Evolutionary conservation across 257 asterid genomes (phyloP).

Genomic region (Rauvolfia tetraphylla): DNA sequence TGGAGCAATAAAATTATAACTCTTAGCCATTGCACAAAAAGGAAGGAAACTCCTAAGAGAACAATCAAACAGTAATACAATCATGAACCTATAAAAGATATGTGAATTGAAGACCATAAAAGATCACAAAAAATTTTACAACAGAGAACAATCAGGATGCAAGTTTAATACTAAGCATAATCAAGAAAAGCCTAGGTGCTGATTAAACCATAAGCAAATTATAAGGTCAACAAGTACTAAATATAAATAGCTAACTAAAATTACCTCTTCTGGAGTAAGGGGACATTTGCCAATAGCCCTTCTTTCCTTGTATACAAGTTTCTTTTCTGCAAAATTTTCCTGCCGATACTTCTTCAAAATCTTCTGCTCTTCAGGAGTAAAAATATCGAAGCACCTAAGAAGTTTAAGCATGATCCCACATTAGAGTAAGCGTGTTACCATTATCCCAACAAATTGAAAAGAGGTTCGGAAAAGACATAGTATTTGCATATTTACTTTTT

Average conservation of each 20-base stretch:
- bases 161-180: background rate
- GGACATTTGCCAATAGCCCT: conserved; percentile 99
- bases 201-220: background rate
- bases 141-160: background rate
- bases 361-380: conserved; percentile 66
- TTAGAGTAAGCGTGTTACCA: background rate
- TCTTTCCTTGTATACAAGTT: conserved; percentile 77
- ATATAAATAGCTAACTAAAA: background rate
- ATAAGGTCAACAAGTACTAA: background rate
- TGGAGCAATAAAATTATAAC: background rate
- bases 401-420: background rate
- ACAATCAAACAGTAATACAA: background rate
- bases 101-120: background rate
- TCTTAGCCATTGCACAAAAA: background rate
- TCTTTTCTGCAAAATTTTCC: conserved; percentile 81
- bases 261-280: conserved; percentile 95
- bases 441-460: background rate
- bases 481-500: background rate
- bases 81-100: background rate
- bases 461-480: background rate
- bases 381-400: conserved; percentile 90
- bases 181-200: background rate
- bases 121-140: background rate
- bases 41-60: background rate
- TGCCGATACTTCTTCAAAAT: conserved; percentile 65